Evolutionary conservation across 2,329 filamentous ascomycete genomes (phyloP).

Genomic region (Taxawa tesnikishii): DNA sequence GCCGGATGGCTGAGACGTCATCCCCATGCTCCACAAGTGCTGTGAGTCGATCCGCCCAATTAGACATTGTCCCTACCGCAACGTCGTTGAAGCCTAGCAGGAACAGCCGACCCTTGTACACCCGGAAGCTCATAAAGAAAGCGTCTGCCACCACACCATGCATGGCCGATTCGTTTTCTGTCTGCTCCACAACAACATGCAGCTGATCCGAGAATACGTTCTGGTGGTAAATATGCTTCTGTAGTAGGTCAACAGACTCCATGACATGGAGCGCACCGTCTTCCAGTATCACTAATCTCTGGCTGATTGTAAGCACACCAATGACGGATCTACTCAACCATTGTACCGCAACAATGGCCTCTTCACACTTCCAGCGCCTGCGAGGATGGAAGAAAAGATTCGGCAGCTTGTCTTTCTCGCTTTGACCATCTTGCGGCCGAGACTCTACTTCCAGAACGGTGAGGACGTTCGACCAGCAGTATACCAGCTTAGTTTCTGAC

Average conservation of each 20-base stretch:
- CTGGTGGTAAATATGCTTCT: constrained; percentile 83
- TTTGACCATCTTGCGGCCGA: constrained; percentile 39
- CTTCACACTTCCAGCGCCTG: constrained; percentile 84
- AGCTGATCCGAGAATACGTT: constrained; percentile 86
- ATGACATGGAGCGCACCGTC: constrained; percentile 82
- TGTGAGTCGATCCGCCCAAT: constrained; percentile 90
- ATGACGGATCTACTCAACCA: constrained; percentile 93
- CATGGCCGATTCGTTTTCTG: constrained; percentile 76
- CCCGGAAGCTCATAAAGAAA: constrained; percentile 94
- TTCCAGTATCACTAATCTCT: constrained; percentile 83
- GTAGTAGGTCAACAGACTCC: constrained; percentile 82
- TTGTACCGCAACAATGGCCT: constrained; percentile 90
- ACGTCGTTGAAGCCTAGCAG: constrained; percentile 88
- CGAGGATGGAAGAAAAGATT: constrained; percentile 69
- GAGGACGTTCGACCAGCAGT: constrained; percentile 97
- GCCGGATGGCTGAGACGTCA: constrained; percentile 78
- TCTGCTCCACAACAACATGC: constrained; percentile 70
- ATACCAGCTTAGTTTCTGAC: constrained; percentile 79
- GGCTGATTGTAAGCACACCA: constrained; percentile 84
- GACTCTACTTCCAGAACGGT: constrained; percentile 85
- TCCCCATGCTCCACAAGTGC: constrained; percentile 96
- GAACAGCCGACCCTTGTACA: constrained; percentile 90
- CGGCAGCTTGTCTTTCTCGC: constrained; percentile 65
- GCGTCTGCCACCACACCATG: constrained; percentile 95
- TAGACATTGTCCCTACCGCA: constrained; percentile 81